Evolutionary conservation across 345 rosid genomes (phyloP).

Genomic region (Eucalyptus marginata): DNA sequence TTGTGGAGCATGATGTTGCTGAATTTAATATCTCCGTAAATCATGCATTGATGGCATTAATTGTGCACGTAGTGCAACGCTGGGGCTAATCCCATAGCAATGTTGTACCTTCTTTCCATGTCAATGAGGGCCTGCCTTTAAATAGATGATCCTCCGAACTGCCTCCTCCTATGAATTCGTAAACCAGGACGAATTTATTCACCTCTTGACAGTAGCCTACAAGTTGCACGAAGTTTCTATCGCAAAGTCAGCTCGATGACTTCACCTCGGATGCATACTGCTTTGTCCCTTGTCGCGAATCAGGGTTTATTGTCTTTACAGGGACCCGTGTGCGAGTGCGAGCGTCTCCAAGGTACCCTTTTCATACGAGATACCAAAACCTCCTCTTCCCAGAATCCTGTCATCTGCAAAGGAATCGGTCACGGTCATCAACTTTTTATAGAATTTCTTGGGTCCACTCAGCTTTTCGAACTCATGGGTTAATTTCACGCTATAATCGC

Average conservation of each 20-base stretch:
- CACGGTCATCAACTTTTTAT: background rate
- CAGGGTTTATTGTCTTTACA: background rate
- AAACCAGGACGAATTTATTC: background rate
- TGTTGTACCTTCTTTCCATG: background rate
- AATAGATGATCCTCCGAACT: background rate
- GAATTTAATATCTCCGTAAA: background rate
- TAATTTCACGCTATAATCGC: background rate
- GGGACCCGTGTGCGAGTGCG: background rate
- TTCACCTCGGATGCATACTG: background rate
- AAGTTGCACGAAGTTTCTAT: background rate
- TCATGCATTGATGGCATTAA: background rate
- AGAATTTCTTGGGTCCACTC: background rate
- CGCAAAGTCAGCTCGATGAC: background rate
- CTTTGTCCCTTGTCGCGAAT: background rate
- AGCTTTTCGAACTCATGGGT: background rate
- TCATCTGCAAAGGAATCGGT: background rate
- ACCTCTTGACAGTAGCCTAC: background rate
- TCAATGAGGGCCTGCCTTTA: background rate
- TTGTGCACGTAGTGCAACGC: accelerated
- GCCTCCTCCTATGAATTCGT: background rate
- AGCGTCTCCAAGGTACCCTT: background rate
- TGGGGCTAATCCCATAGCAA: background rate
- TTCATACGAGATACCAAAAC: background rate
- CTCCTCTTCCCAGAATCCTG: background rate
- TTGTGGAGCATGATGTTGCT: background rate